phyloP scores from a whole-genome alignment of 345 rosid species.

The Acer campestre region DNA sequence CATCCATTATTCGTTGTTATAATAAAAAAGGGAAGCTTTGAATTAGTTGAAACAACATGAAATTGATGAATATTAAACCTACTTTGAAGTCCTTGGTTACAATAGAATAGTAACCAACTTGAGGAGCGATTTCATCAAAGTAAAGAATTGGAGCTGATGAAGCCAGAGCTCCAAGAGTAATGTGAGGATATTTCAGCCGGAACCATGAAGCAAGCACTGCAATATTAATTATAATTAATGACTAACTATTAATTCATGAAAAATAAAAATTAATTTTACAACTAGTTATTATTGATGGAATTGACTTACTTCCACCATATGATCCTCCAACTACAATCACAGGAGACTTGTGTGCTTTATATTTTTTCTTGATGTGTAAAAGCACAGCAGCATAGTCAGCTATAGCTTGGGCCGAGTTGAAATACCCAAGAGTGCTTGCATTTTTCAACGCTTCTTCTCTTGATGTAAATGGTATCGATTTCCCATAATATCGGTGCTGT shows the following conservation, averaged over 20 bases:
- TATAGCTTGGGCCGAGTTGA: constrained; percentile 45
- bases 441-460: constrained; percentile 24
- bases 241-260: no score
- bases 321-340: constrained; percentile 48
- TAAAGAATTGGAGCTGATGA: constrained; percentile 75
- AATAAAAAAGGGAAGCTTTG: not conserved
- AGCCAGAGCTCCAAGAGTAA: constrained; percentile 64
- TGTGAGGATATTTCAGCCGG: constrained; percentile 69
- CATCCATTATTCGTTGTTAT: not conserved
- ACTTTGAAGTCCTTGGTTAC: constrained; percentile 60
- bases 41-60: not conserved
- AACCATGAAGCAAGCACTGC: constrained; percentile 76
- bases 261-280: no score
- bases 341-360: constrained; percentile 29
- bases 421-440: constrained; percentile 36
- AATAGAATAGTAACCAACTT: constrained; percentile 46
- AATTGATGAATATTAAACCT: not conserved
- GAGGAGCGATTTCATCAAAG: constrained; percentile 47
- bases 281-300: not conserved
- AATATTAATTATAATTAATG: not conserved
- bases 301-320: constrained; percentile 48
- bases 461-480: constrained; percentile 41
- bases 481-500: constrained; percentile 61
- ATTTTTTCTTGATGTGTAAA: constrained; percentile 29
- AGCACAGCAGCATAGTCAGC: constrained; percentile 47